Evolutionary conservation across 192 early-diverging fungal species (phyloP), one percentile per base, ranked within the genome.

Genomic region (Helicostylum pulchrum): DNA sequence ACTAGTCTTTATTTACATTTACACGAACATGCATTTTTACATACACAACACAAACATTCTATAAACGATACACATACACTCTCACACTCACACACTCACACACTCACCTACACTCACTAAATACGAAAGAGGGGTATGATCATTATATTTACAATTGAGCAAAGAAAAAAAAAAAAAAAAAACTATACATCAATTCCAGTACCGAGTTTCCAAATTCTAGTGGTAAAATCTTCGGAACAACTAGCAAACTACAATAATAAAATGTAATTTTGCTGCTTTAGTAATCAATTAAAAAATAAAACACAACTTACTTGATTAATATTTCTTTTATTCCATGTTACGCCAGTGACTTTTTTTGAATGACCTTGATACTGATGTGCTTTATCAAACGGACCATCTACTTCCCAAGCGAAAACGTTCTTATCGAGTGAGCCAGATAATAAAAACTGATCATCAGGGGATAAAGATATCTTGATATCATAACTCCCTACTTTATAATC

Each of bases 141-240:
- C 10, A 9, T 10, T 44, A 44, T 42, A 20, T 30, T 50, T 34
- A 47, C 21, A 21, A 47, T 47, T n/a, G 30, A 26, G 2, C 26
- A 26, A 26, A 26, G 2, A 26, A 26, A 26, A 26, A 26, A 26
- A 26, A 26, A 26, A 26, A 26, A 26, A 26, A 26, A 26, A 26
- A 26, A 26, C 26, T 39, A 39, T 39, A 39, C 36, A 39, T 39
- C 21, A 48, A 23, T 47, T 61, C n/a, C 59, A 47, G 5, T 17
- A 10, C 9, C 31, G 11, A 48, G 6, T 59, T 68, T 86, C 93
- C 93, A 95, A 26, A 93, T 73, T 17, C 92, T 76, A 56, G 90
- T 77, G 0, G 74, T 84, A 5, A 80, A 79, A 70, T 95, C 93
- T 54, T 94, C 92, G 0, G 85, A 83, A 57, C 91, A 91, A 26